Evolutionary conservation across 352 stramenopile genomes (phyloP).

Genomic region (Phytopythium montanum): DNA sequence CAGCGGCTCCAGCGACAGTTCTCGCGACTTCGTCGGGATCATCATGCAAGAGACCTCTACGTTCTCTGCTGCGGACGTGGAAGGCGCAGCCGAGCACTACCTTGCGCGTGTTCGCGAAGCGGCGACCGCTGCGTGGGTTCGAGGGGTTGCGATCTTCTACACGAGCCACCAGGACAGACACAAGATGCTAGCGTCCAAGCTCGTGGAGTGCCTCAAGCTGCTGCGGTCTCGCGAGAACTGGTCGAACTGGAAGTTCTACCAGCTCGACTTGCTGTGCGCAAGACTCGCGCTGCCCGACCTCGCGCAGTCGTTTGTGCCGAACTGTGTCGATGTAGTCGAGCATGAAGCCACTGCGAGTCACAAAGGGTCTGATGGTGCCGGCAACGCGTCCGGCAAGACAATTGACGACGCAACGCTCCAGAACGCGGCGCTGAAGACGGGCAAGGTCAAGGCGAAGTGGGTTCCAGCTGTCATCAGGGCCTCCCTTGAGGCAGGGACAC

Average conservation of each 20-base stretch:
- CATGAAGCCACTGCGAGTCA: slow-evolving; percentile 17
- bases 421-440: slow-evolving; percentile 53
- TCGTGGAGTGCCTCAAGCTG: slow-evolving; percentile 55
- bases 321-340: slow-evolving; percentile 59
- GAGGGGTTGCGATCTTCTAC: slow-evolving; percentile 78
- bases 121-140: slow-evolving; percentile 64
- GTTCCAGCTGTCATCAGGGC: slow-evolving; percentile 39
- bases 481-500: slow-evolving; percentile 54
- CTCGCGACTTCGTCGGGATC: slow-evolving; percentile 29
- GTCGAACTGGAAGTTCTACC: slow-evolving; percentile 52
- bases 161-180: slow-evolving; percentile 53
- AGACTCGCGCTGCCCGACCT: slow-evolving; percentile 72
- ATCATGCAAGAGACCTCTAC: slow-evolving; percentile 27
- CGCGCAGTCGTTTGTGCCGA: slow-evolving; percentile 70
- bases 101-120: slow-evolving; percentile 53
- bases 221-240: slow-evolving; percentile 22
- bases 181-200: slow-evolving; percentile 43
- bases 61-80: slow-evolving; percentile 35
- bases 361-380: not conserved
- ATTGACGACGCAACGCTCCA: slow-evolving; percentile 72
- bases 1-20: slow-evolving; percentile 7
- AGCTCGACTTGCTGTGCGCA: slow-evolving; percentile 81
- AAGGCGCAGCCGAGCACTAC: slow-evolving; percentile 48
- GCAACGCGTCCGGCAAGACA: slow-evolving; percentile 26
- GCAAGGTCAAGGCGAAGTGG: slow-evolving; percentile 67